Percentiles rank a stretch among this genome's conserved stretches.
Evolutionary conservation across 495 filamentous ascomycete species (phyloP).

Genomic region (Podospora comata): DNA sequence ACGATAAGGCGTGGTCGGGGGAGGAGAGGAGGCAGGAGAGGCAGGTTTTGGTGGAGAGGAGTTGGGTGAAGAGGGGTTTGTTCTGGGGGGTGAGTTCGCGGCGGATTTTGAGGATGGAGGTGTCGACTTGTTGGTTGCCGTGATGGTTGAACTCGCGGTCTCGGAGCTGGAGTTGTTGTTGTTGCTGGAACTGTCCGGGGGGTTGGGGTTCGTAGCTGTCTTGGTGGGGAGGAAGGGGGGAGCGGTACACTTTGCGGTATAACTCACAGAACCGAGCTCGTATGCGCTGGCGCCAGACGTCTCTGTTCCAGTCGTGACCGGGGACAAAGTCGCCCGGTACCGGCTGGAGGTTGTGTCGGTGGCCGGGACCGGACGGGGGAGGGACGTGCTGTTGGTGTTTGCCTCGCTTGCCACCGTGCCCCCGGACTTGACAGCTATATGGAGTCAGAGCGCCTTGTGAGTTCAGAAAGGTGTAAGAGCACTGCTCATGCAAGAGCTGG

Average conservation of each 20-base stretch:
- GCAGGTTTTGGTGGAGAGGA: conserved; percentile 12
- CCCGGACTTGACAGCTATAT: not conserved
- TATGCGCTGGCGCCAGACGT: not conserved
- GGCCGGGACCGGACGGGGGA: not conserved
- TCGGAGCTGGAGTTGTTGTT: not conserved
- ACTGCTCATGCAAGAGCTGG: not conserved
- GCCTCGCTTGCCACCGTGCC: not conserved
- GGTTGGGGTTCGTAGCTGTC: not conserved
- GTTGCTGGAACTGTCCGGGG: not conserved
- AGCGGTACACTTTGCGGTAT: not conserved
- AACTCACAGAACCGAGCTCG: not conserved
- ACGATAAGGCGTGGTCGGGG: conserved; percentile 7
- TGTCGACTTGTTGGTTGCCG: not conserved
- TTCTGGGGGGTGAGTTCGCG: not conserved
- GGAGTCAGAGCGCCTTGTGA: not conserved
- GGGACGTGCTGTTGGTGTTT: not conserved
- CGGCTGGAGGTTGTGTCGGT: not conserved
- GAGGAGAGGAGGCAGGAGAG: not conserved
- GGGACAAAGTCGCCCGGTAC: not conserved
- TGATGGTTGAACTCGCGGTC: too few relatives aligned
- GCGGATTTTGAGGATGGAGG: not conserved
- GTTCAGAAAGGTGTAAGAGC: not conserved
- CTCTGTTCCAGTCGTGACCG: not conserved
- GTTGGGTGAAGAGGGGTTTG: not conserved
- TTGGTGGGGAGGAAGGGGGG: not conserved